Percentiles rank a stretch among this genome's conserved stretches.
Conservation (phyloP, 1,139 yeast species). For the Hanseniaspora uvarum region DNA sequence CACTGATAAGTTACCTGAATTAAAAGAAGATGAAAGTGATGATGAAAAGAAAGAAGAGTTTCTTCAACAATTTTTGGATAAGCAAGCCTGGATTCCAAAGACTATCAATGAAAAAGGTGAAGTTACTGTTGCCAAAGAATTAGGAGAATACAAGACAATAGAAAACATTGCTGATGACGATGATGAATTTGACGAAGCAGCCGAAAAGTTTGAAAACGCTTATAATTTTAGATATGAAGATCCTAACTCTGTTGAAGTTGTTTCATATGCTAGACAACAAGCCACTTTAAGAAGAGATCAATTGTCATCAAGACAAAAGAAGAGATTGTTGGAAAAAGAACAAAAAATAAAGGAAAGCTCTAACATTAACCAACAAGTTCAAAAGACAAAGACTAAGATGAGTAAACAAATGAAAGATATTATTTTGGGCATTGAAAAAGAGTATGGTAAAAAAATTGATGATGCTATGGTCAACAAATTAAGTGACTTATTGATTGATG, state of each 20-base stretch:
- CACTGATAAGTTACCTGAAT: constrained; percentile 18
- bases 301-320: constrained; percentile 64
- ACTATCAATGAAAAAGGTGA: constrained; percentile 49
- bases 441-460: constrained; percentile 69
- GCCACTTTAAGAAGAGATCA: constrained; percentile 81
- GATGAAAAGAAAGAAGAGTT: constrained; percentile 52
- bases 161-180: constrained; percentile 36
- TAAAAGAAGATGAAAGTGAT: constrained; percentile 45
- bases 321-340: constrained; percentile 62
- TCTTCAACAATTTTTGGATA: constrained; percentile 57
- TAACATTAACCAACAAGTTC: constrained; percentile 51
- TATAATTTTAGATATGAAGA: constrained; percentile 94
- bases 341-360: constrained; percentile 43
- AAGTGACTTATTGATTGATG: constrained; percentile 64
- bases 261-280: constrained; percentile 92
- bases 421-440: constrained; percentile 64
- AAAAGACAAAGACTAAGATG: constrained; percentile 65
- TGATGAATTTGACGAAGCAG: constrained; percentile 84
- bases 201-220: constrained; percentile 80
- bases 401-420: constrained; percentile 70
- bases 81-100: constrained; percentile 82
- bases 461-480: constrained; percentile 48
- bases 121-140: constrained; percentile 29
- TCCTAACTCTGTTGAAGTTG: constrained; percentile 78
- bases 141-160: constrained; percentile 21